A percentile compares a stretch with the other conserved stretches of the same genome.
Evolutionary conservation across 2,329 filamentous ascomycete species (phyloP).

Genomic region (Cercospora janseana): DNA sequence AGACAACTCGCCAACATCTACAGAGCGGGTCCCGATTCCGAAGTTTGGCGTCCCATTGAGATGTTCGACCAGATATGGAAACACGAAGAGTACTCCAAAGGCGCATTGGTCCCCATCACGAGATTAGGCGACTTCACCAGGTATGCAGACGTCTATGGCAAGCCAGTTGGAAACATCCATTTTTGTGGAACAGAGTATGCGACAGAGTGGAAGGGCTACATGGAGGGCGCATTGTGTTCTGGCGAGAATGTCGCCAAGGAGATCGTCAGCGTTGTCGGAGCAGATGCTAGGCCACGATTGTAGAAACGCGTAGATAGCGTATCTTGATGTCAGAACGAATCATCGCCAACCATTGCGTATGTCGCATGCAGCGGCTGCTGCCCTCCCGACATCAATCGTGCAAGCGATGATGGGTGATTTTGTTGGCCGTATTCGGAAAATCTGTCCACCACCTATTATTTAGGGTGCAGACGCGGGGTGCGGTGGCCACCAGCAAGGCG

Average conservation of each 20-base stretch:
- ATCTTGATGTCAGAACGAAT: background rate
- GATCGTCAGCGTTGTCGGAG: constrained; percentile 1
- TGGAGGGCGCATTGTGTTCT: constrained; percentile 16
- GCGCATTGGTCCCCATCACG: constrained; percentile 5
- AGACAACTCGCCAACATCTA: constrained; percentile 11
- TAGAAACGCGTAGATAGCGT: background rate
- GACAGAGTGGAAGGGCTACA: constrained; percentile 18
- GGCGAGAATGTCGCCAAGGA: constrained; percentile 11
- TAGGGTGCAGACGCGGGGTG: background rate
- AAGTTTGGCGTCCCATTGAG: constrained; percentile 7
- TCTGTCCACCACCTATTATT: constrained; percentile 4
- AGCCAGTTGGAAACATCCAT: constrained; percentile 12
- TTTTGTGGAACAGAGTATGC: constrained; percentile 17
- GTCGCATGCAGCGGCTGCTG: constrained; percentile 3
- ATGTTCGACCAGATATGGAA: constrained; percentile 13
- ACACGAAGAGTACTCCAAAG: constrained; percentile 8
- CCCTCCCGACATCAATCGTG: background rate
- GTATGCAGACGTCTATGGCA: constrained; percentile 10
- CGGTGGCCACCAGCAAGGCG: constrained; percentile 5
- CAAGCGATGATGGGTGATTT: background rate
- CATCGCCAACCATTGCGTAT: background rate
- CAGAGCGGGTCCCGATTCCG: constrained; percentile 8
- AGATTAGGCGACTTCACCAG: constrained; percentile 6
- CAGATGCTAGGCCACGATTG: constrained; percentile 2
- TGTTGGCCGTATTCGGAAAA: constrained; percentile 10